These are phyloP conservation scores for Hericium rajendrae DNA, from an alignment of 768 basidiomycete genomes.

Conservation along the genomic window DNA sequence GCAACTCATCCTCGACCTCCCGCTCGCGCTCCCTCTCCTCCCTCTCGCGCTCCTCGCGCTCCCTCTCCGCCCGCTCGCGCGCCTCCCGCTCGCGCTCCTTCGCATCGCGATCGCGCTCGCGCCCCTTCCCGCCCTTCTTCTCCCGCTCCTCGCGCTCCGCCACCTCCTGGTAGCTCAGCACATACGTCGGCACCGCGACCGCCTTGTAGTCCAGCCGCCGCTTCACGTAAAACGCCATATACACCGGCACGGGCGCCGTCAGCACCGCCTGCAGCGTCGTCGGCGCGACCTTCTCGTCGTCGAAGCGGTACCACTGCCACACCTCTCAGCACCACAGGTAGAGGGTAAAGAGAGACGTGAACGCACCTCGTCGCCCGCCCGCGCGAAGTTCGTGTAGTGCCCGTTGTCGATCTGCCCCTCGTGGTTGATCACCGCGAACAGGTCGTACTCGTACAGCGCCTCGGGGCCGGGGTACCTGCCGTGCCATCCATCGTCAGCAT, in stretches of 20 bases:
- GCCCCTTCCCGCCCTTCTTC: neutral
- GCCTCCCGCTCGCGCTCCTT: constrained; percentile 3
- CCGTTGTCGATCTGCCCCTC: constrained; percentile 93
- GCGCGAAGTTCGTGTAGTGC: constrained; percentile 84
- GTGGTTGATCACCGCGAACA: constrained; percentile 90
- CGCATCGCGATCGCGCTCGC: neutral
- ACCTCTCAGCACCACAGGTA: neutral
- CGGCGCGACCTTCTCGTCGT: constrained; percentile 79
- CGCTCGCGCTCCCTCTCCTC: constrained; percentile 7
- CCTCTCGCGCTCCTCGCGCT: neutral
- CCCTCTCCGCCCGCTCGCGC: neutral
- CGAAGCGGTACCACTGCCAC: constrained; percentile 83
- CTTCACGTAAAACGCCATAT: constrained; percentile 96
- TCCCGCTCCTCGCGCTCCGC: constrained; percentile 10
- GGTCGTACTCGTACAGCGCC: constrained; percentile 77
- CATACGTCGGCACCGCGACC: constrained; percentile 7
- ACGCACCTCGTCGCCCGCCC: constrained; percentile 72
- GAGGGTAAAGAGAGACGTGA: neutral
- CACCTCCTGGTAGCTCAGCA: constrained; percentile 10
- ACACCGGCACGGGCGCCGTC: constrained; percentile 49
- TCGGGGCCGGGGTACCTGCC: constrained; percentile 45
- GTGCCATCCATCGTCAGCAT: neutral
- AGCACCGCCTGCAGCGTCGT: constrained; percentile 62
- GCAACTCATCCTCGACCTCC: constrained; percentile 13
- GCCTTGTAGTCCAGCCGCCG: constrained; percentile 80